phyloP scores from a whole-genome alignment of 176 grass and related monocot species.

The Oryza australiensis region DNA sequence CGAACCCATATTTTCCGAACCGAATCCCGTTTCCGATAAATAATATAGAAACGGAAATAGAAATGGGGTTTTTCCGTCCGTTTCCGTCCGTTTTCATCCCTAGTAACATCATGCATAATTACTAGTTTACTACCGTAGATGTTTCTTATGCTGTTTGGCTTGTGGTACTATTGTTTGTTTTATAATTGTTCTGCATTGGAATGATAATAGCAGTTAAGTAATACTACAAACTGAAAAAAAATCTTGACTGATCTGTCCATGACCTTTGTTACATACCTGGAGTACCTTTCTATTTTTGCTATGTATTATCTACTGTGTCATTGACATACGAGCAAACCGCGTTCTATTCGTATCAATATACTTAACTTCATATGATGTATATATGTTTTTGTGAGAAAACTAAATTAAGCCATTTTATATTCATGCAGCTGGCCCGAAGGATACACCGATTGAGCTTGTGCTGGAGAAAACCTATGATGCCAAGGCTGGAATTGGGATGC shows the following conservation, averaged over 20 bases:
- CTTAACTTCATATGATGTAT: neutral
- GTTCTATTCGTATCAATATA: neutral
- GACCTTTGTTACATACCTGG: neutral
- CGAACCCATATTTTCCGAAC: too few species aligned
- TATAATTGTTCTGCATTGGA: neutral
- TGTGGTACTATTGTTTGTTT: neutral
- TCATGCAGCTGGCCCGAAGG: slow-evolving; percentile 70
- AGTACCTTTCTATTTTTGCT: slow-evolving; percentile 8
- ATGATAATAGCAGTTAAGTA: slow-evolving; percentile 2
- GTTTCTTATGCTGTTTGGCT: neutral
- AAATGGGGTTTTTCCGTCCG: too few species aligned
- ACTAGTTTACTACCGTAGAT: neutral
- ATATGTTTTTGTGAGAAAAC: neutral
- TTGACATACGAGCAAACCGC: neutral
- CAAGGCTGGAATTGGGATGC: slow-evolving; percentile 92
- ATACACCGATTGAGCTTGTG: slow-evolving; percentile 80
- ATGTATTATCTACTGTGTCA: neutral
- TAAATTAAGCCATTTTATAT: neutral
- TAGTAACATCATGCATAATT: neutral
- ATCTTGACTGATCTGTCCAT: neutral
- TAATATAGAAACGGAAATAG: too few species aligned
- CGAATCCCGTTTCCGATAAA: too few species aligned
- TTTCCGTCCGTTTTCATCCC: too few species aligned
- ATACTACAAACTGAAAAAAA: neutral
- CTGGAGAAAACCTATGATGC: slow-evolving; percentile 88